These are phyloP conservation scores for Pharus latifolius DNA, from an alignment of 176 grass and related monocot species.

Conservation along the genomic window DNA sequence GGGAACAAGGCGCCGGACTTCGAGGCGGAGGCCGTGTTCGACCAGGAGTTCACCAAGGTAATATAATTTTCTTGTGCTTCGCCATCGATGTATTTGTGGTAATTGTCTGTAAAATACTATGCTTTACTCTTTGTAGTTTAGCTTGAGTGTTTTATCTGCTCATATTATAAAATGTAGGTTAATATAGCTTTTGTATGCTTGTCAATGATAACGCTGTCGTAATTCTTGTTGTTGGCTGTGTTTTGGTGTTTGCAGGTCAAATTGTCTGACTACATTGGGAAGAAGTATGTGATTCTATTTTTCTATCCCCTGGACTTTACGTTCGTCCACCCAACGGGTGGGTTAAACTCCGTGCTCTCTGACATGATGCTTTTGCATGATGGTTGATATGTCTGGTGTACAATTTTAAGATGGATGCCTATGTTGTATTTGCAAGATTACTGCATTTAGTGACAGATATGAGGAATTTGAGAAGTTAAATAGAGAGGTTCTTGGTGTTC, in stretches of 20 bases:
- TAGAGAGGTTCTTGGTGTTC: constrained; percentile 54
- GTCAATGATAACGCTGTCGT: too few species aligned
- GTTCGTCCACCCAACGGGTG: constrained; percentile 59
- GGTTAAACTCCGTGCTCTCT: not conserved
- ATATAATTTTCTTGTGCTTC: not conserved
- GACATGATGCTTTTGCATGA: not conserved
- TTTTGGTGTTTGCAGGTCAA: constrained; percentile 38
- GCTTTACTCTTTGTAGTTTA: not conserved
- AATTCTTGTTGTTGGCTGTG: not conserved
- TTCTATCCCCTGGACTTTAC: constrained; percentile 76
- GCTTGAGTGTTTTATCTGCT: not conserved
- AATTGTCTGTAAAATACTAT: not conserved
- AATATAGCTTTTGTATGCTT: not conserved
- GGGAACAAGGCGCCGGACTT: constrained; percentile 72
- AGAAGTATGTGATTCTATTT: constrained; percentile 70
- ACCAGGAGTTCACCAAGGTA: constrained; percentile 74
- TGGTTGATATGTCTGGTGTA: not conserved
- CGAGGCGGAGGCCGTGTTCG: constrained; percentile 68
- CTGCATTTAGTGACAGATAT: constrained; percentile 54
- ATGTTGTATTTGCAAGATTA: constrained; percentile 40
- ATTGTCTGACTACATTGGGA: constrained; percentile 59
- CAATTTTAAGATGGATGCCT: not conserved
- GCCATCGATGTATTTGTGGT: not conserved
- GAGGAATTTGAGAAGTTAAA: constrained; percentile 62
- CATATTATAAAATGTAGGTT: too few species aligned